Evolutionary conservation across 2,329 filamentous ascomycete genomes (phyloP), one percentile per base, ranked within the genome.

Genomic region (Ascochyta rabiei): DNA sequence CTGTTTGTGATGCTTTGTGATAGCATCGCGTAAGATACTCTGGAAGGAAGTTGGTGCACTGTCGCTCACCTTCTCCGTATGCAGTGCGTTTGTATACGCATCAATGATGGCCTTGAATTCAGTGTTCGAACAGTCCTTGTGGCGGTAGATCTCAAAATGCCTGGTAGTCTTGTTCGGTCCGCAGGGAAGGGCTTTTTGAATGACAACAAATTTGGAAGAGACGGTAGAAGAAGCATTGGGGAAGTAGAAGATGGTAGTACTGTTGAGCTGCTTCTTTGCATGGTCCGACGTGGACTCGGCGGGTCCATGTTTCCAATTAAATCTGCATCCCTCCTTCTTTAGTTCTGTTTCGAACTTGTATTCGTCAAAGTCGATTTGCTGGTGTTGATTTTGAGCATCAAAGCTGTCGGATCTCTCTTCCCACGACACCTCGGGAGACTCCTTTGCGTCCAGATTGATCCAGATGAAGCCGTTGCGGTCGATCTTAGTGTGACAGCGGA

Each of bases 71-170:
- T 38, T 38, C 6, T 43, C 38, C 10, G 8, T 4, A 6, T 35
- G 78, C 79, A 85, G 81, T 70, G 86, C 79, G 30, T 80, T 79
- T 68, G 82, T 82, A 75, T 86, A 87, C 65, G 86, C 82, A 34
- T 80, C 71, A 65, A 77, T 79, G 68, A 86, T 82, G 47, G 76
- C 69, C 12, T 78, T 71, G 68, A 86, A 86, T 51, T 85, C 80
- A 16, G 79, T 79, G n/a, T 85, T 81, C 23, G 76, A 78, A 9
- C 83, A 80, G 62, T 81, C 73, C 62, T 82, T 83, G 77, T 86
- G 82, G 50, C 83, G 78, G 75, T 80, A 87, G 42, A 87, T 80
- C 65, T 87, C 82, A 66, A 86, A 35, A 24, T 53, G 50, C 9
- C 38, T 43, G 1, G n/a, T 43, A 8, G 43, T 48, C 24, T 33